Base-by-base conservation (phyloP, 1,284 basidiomycete species). In the Athelia psychrophila region DNA sequence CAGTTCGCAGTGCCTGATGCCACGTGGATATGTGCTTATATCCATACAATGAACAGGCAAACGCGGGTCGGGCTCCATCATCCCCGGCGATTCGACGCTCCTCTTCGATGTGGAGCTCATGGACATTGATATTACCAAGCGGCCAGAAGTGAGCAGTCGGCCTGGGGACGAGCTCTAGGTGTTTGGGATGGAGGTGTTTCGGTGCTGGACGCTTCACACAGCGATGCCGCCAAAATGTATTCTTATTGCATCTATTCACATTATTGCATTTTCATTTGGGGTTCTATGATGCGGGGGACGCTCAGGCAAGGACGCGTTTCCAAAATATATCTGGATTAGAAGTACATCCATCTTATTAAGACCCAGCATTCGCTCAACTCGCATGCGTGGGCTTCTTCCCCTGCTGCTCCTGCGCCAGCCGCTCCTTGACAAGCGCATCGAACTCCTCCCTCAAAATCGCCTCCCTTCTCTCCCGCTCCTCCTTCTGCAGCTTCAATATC, bases 381-480 rank as follows among this genome's bases (percentile, higher is more conserved):
- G 27, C 27, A 13, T 30, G 27, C 13, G 27, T 13, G 6, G 27
- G 27, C 27, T 30, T 30, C 27, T 30, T 30, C 27, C 27, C 27
- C 27, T 30, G 27, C 27, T 30, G 27, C 27, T 30, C 27, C 27
- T 30, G 27, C 27, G 27, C 89, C 57, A 93, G 68, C 60, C 81
- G 84, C 52, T 93, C 91, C 25, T 77, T 74, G 23, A 93, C 87
- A 51, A 93, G 77, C 69, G 88, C 85, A 57, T 80, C 86, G 68
- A 94, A 92, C 69, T 92, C 91, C 61, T 91, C 85, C 54, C 84
- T 70, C 54, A 92, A 66, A 54, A 92, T 87, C 20, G 85, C 71
- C 69, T 99, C 96, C 67, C 93, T 84, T 71, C 94, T 84, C 64
- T 88, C 84, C 69, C 90, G 84, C 73, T 98, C 95, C 71, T 98